Percentiles rank a stretch among this genome's conserved stretches.
Conservation (phyloP, 106 monocot species). For the Hemerocallis citrina region DNA sequence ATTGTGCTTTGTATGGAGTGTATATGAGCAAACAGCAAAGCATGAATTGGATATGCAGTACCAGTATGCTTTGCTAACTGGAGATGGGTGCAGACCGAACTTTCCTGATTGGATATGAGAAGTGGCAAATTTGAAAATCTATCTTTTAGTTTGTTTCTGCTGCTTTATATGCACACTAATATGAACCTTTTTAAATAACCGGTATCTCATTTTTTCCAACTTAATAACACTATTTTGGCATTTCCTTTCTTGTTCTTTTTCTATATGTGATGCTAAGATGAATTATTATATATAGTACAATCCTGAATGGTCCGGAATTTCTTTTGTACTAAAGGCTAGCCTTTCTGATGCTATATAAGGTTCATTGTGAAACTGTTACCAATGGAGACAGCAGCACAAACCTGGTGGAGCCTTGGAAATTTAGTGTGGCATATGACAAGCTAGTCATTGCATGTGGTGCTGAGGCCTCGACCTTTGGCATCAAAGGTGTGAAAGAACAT, state of each 20-base stretch:
- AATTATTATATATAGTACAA: not conserved
- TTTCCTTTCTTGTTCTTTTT: too few relatives aligned
- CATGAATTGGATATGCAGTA: too few relatives aligned
- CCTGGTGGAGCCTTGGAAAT: slow-evolving; percentile 57
- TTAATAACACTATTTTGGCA: too few relatives aligned
- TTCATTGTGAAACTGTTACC: slow-evolving; percentile 70
- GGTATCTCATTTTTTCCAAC: too few relatives aligned
- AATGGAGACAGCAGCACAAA: slow-evolving; percentile 24
- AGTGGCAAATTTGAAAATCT: too few relatives aligned
- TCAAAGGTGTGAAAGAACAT: slow-evolving; percentile 72
- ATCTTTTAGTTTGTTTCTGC: not conserved
- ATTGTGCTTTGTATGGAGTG: too few relatives aligned
- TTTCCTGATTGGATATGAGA: too few relatives aligned
- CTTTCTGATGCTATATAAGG: slow-evolving; percentile 24
- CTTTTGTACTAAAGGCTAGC: slow-evolving; percentile 4
- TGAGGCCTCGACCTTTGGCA: slow-evolving; percentile 80
- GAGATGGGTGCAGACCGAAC: too few relatives aligned
- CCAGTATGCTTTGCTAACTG: too few relatives aligned
- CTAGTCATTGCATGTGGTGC: slow-evolving; percentile 74
- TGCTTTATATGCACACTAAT: not conserved
- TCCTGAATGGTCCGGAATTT: not conserved
- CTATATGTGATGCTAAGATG: too few relatives aligned
- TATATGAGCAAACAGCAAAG: too few relatives aligned
- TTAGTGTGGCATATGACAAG: slow-evolving; percentile 83
- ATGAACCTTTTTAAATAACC: not conserved